phyloP scores from a whole-genome alignment of 208 protist genomes.

The Lotmaria passim region DNA sequence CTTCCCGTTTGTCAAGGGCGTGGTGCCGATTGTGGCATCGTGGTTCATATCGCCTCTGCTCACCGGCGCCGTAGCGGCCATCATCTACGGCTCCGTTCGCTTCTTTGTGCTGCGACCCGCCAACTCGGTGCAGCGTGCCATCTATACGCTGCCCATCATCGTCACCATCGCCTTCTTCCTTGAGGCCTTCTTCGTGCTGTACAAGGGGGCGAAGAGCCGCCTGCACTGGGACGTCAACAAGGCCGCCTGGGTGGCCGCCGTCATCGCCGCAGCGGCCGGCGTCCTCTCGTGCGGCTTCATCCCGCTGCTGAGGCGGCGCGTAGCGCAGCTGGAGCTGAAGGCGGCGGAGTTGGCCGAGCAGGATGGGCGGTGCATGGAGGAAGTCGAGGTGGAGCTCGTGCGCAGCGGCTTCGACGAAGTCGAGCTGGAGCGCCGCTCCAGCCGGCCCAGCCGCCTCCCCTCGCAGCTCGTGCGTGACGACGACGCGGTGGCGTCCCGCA shows the following conservation, averaged over 20 bases:
- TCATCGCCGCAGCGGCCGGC: conserved; percentile 52
- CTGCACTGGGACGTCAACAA: conserved; percentile 61
- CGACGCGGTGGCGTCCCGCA: neutral
- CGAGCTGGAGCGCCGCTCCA: neutral
- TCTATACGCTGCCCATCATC: conserved; percentile 68
- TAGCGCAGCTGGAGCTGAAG: conserved; percentile 36
- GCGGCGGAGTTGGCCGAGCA: conserved; percentile 33
- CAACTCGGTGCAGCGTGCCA: conserved; percentile 60
- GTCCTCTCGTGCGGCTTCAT: conserved; percentile 57
- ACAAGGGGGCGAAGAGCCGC: conserved; percentile 65
- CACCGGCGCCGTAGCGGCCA: conserved; percentile 57
- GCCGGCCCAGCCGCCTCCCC: neutral
- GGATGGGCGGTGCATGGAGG: conserved; percentile 12
- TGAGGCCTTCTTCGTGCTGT: conserved; percentile 82
- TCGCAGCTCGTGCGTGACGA: neutral
- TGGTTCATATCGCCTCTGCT: conserved; percentile 86
- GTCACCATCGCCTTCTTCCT: conserved; percentile 77
- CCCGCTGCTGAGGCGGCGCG: conserved; percentile 55
- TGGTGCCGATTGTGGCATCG: conserved; percentile 75
- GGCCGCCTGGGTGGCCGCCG: conserved; percentile 59
- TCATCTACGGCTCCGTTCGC: conserved; percentile 61
- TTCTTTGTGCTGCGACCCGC: conserved; percentile 55
- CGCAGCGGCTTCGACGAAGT: conserved; percentile 14
- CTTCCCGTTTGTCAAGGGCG: conserved; percentile 76
- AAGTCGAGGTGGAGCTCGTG: conserved; percentile 27